Evolutionary conservation across 192 early-diverging fungal species (phyloP).

Genomic region (Phycomyces nitens): DNA sequence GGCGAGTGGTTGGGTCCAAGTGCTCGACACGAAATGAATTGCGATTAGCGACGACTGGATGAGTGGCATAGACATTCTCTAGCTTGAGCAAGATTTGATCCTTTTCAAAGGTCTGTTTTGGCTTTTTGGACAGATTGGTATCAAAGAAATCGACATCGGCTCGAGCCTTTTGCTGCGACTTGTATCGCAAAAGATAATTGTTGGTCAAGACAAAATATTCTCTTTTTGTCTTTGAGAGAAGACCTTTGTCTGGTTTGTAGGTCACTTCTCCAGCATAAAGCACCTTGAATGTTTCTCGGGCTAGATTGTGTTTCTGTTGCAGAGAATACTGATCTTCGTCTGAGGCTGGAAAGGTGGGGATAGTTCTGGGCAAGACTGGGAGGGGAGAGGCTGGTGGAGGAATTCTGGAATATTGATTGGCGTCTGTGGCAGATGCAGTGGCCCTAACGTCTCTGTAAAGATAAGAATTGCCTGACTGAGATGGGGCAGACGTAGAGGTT

Average conservation of each 20-base stretch:
- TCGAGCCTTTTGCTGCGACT: slow-evolving; percentile 22
- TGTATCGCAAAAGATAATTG: slow-evolving; percentile 25
- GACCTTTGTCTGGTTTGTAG: slow-evolving; percentile 7
- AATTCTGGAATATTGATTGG: too few species aligned
- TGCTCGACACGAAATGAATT: slow-evolving; percentile 32
- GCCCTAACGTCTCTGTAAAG: too few species aligned
- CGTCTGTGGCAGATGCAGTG: too few species aligned
- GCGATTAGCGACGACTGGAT: neutral
- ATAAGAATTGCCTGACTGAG: too few species aligned
- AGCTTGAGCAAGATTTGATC: neutral
- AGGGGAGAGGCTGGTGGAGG: neutral
- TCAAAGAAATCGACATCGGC: slow-evolving; percentile 23
- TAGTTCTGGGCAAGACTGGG: neutral
- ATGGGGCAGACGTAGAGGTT: too few species aligned
- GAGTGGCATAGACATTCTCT: slow-evolving; percentile 19
- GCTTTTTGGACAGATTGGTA: slow-evolving; percentile 2
- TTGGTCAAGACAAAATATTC: slow-evolving; percentile 33
- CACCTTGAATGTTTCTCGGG: slow-evolving; percentile 8
- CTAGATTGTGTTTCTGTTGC: slow-evolving; percentile 9
- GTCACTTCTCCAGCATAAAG: slow-evolving; percentile 25
- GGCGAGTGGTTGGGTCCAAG: slow-evolving; percentile 12
- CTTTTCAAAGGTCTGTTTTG: neutral
- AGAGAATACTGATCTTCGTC: neutral
- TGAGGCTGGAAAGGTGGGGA: slow-evolving; percentile 3
- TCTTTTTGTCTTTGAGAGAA: slow-evolving; percentile 19